Percentiles rank a stretch among this genome's conserved stretches.
These are phyloP conservation scores for Pterulicium gracile DNA, from an alignment of 1,284 basidiomycete genomes.

Conservation along the genomic window DNA sequence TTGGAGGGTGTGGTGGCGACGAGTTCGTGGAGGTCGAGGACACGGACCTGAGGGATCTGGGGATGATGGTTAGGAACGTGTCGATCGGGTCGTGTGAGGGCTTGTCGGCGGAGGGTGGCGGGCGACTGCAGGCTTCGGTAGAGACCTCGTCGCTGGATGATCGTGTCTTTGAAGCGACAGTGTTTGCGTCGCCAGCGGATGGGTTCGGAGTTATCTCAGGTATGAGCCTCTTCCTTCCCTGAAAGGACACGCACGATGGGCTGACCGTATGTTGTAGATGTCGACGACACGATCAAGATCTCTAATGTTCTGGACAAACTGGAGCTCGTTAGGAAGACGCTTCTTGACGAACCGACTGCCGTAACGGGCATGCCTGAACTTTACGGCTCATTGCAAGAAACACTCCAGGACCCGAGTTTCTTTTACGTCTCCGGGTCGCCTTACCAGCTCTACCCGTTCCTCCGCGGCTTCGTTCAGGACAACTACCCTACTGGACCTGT, in stretches of 20 bases:
- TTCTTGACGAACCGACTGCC: slow-evolving; percentile 25
- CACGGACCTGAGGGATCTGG: slow-evolving; percentile 20
- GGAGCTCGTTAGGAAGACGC: slow-evolving; percentile 22
- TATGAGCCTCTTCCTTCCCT: slow-evolving; percentile 10
- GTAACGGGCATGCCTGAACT: slow-evolving; percentile 33
- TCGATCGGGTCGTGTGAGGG: slow-evolving; percentile 19
- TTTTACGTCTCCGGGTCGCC: slow-evolving; percentile 30
- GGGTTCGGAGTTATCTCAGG: slow-evolving; percentile 32
- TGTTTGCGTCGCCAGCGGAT: slow-evolving; percentile 24
- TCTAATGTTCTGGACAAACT: slow-evolving; percentile 25
- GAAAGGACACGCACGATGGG: neutral
- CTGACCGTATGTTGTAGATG: slow-evolving; percentile 17
- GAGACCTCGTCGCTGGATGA: slow-evolving; percentile 11
- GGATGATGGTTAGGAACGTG: slow-evolving; percentile 20
- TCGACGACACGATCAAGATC: slow-evolving; percentile 32
- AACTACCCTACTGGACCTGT: slow-evolving; percentile 26
- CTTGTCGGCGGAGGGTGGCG: slow-evolving; percentile 12
- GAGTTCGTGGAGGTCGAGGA: slow-evolving; percentile 13
- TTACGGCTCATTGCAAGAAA: slow-evolving; percentile 23
- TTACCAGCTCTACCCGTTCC: slow-evolving; percentile 31
- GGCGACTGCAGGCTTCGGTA: neutral
- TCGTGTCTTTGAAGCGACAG: slow-evolving; percentile 17
- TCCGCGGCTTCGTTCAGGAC: slow-evolving; percentile 24
- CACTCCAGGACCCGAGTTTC: slow-evolving; percentile 25
- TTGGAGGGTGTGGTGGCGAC: slow-evolving; percentile 18